Percentiles rank a stretch among this genome's conserved stretches.
Evolutionary conservation across 108 stramenopile species (phyloP).

Genomic region (Cylindrotheca closterium): DNA sequence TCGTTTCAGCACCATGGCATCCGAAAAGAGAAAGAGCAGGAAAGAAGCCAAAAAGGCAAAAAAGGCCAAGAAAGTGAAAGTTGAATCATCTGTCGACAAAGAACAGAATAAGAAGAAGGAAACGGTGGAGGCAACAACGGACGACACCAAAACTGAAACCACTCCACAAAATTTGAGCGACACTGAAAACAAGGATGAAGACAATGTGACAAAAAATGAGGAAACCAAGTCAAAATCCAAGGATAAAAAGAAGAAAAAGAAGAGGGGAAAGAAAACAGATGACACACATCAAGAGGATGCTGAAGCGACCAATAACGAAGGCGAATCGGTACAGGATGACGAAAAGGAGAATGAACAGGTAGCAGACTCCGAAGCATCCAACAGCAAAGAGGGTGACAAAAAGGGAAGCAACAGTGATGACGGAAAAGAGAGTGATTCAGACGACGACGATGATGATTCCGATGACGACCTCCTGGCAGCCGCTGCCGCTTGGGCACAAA

Average conservation of each 20-base stretch:
- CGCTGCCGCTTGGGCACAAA: slow-evolving; percentile 46
- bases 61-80: neutral
- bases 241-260: slow-evolving; percentile 31
- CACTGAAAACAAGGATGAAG: neutral
- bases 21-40: neutral
- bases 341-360: neutral
- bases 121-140: neutral
- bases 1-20: neutral
- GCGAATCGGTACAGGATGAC: neutral
- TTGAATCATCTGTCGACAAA: slow-evolving; percentile 1
- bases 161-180: neutral
- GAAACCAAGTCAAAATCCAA: slow-evolving; percentile 13
- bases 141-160: neutral
- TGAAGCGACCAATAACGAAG: neutral
- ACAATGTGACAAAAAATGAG: neutral
- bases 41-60: neutral
- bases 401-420: slow-evolving; percentile 4
- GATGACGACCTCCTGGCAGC: slow-evolving; percentile 44
- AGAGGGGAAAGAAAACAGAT: slow-evolving; percentile 22
- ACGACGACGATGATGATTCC: slow-evolving; percentile 42
- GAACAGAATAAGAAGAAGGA: slow-evolving; percentile 7
- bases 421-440: slow-evolving; percentile 33
- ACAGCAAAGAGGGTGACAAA: neutral
- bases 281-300: slow-evolving; percentile 14
- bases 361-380: neutral